These are phyloP conservation scores for Cladorrhinum sp. DNA, from an alignment of 2,329 filamentous ascomycete species.

Conservation along the genomic window DNA sequence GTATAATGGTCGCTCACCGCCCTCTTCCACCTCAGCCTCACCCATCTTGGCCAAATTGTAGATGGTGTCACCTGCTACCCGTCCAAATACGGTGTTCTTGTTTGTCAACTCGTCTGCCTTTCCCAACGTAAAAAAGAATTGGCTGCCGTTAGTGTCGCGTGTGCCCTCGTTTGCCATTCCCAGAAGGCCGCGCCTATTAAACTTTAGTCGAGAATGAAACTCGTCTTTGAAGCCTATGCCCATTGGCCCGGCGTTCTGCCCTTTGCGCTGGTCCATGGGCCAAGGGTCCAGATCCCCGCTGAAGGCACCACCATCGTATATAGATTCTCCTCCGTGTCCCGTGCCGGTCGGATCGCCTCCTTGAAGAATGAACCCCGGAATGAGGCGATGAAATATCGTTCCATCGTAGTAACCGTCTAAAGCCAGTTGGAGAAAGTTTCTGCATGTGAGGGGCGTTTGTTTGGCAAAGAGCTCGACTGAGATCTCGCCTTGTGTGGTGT, in stretches of 20 bases:
- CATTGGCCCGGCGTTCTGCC: conserved; percentile 56
- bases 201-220: conserved; percentile 87
- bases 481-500: conserved; percentile 86
- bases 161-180: conserved; percentile 92
- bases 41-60: conserved; percentile 95
- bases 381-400: conserved; percentile 89
- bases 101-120: conserved; percentile 81
- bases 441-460: conserved; percentile 84
- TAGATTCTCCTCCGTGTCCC: conserved; percentile 85
- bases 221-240: conserved; percentile 74
- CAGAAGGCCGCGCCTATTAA: conserved; percentile 83
- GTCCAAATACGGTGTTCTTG: conserved; percentile 90
- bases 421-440: conserved; percentile 94
- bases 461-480: conserved; percentile 92
- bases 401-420: conserved; percentile 93
- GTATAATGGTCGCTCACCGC: conserved; percentile 79
- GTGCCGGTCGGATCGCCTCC: conserved; percentile 93
- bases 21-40: conserved; percentile 76
- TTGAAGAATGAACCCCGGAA: conserved; percentile 89
- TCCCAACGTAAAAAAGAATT: conserved; percentile 94
- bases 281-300: conserved; percentile 69
- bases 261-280: conserved; percentile 64
- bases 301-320: conserved; percentile 80
- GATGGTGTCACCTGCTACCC: conserved; percentile 89
- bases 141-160: conserved; percentile 81